Conservation (phyloP, 345 rosid genomes). For the Corchorus capsularis region DNA sequence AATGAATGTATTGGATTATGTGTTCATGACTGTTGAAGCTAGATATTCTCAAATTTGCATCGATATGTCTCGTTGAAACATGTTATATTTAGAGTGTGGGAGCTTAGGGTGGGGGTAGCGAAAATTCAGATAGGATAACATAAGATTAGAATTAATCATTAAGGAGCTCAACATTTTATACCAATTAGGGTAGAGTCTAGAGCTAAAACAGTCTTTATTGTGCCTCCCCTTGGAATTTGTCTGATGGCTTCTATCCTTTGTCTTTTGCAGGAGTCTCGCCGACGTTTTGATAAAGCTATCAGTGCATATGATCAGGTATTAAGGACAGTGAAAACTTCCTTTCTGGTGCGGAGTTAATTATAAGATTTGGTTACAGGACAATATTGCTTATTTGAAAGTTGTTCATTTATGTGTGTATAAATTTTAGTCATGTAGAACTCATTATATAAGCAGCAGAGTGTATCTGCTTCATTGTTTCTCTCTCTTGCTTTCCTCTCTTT, state of each 20-base stretch:
- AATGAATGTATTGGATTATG: not conserved
- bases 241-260: constrained; percentile 9
- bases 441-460: not conserved
- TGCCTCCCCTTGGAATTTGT: not conserved
- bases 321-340: not conserved
- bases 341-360: not conserved
- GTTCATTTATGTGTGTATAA: too few relatives aligned
- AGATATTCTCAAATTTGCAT: not conserved
- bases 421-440: too few relatives aligned
- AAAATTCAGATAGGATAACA: not conserved
- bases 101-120: not conserved
- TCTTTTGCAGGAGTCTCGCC: constrained; percentile 69
- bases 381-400: not conserved
- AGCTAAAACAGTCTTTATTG: not conserved
- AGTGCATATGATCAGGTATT: constrained; percentile 81
- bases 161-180: not conserved
- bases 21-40: constrained; percentile 4
- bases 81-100: not conserved
- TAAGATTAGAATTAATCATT: not conserved
- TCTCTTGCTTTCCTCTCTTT: not conserved
- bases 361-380: not conserved
- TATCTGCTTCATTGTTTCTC: not conserved
- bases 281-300: constrained; percentile 59
- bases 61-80: not conserved
- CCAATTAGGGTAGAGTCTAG: not conserved